Conservation (phyloP, 2,329 filamentous ascomycete genomes). For the Lachnellula suecica region DNA sequence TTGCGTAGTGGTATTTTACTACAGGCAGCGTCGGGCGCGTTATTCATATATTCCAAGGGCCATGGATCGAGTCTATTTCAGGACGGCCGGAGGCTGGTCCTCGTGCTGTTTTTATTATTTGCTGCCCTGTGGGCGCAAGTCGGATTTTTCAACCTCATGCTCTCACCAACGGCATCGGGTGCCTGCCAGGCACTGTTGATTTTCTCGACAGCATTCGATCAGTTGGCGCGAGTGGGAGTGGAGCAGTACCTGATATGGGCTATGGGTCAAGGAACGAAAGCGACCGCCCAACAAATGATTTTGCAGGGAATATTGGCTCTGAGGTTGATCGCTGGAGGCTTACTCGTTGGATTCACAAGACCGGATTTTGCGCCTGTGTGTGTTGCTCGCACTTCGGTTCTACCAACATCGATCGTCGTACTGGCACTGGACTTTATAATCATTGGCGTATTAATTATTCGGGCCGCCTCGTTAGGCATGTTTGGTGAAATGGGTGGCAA, state of each 20-base stretch:
- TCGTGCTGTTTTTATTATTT: constrained; percentile 35
- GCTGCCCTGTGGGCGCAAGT: constrained; percentile 33
- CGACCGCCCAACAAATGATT: constrained; percentile 25
- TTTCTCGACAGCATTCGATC: constrained; percentile 32
- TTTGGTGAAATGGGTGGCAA: constrained; percentile 18
- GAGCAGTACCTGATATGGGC: constrained; percentile 36
- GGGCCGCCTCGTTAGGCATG: constrained; percentile 24
- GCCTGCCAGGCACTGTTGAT: constrained; percentile 30
- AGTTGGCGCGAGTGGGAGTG: constrained; percentile 30
- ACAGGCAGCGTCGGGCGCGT: constrained; percentile 29
- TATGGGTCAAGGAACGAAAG: constrained; percentile 27
- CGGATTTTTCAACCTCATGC: constrained; percentile 31
- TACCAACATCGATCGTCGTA: constrained; percentile 31
- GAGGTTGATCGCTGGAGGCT: constrained; percentile 28
- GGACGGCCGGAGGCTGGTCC: constrained; percentile 38
- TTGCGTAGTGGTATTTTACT: constrained; percentile 32
- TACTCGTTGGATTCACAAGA: constrained; percentile 32
- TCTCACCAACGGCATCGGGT: constrained; percentile 18
- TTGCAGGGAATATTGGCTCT: constrained; percentile 29
- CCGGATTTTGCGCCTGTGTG: constrained; percentile 32
- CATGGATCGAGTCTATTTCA: constrained; percentile 31
- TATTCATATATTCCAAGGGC: constrained; percentile 30
- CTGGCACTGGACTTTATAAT: constrained; percentile 31
- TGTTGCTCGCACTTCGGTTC: constrained; percentile 28
- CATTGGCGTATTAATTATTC: constrained; percentile 26